Conservation (phyloP, 306 rosid genomes). For the Citrullus colocynthis region DNA sequence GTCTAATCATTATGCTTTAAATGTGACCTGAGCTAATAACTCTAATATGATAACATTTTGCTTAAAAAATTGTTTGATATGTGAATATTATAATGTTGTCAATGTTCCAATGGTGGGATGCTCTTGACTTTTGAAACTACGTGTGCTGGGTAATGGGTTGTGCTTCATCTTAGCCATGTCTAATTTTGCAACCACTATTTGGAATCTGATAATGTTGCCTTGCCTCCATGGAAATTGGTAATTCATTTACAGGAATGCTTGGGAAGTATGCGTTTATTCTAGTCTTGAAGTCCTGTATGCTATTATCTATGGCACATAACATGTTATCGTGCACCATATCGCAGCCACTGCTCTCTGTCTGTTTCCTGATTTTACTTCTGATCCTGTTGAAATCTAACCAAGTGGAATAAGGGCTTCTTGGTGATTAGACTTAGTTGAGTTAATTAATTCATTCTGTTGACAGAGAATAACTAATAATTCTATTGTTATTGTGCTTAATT, state of each 20-base stretch:
- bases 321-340: not conserved
- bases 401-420: not conserved
- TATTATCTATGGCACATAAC: not conserved
- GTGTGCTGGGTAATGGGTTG: not conserved
- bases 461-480: not conserved
- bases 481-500: not conserved
- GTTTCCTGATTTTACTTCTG: not conserved
- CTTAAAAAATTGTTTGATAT: not conserved
- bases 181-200: not conserved
- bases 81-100: not conserved
- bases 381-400: not conserved
- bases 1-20: not conserved
- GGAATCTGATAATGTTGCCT: not conserved
- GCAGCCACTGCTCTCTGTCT: not conserved
- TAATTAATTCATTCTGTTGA: not conserved
- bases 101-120: not conserved
- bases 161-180: not conserved
- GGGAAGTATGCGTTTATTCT: not conserved
- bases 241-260: not conserved
- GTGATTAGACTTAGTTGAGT: not conserved
- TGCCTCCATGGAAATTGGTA: not conserved
- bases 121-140: not conserved
- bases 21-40: not conserved
- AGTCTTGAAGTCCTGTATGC: not conserved
- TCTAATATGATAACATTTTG: not conserved